A percentile compares a stretch with the other conserved stretches of the same genome.
phyloP scores from a whole-genome alignment of 768 basidiomycete species.

The Ephemerocybe angulata region DNA sequence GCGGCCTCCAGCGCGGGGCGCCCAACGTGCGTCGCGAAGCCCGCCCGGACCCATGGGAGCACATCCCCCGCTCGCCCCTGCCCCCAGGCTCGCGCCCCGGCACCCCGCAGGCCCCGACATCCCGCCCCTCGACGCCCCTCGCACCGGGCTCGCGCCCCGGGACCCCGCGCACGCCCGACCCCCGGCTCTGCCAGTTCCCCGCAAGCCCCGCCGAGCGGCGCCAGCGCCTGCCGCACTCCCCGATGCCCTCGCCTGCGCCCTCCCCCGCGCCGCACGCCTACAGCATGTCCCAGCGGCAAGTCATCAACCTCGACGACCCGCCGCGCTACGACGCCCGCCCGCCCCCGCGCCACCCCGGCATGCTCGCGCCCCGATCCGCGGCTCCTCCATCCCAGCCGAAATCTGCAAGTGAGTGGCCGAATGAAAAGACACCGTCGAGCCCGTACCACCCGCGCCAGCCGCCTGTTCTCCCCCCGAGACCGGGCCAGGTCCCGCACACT shows the following conservation, averaged over 20 bases:
- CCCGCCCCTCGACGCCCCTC: not conserved
- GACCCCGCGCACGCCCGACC: conserved; percentile 4
- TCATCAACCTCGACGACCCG: not conserved
- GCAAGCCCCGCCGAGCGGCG: not conserved
- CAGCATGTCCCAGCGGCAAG: not conserved
- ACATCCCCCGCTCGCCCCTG: not conserved
- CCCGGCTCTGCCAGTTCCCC: conserved; percentile 5
- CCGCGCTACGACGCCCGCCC: not conserved
- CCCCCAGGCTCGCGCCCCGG: not conserved
- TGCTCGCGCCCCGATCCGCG: not conserved
- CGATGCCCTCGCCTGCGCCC: not conserved
- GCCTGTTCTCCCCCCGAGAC: not conserved
- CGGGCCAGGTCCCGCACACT: conserved; percentile 7
- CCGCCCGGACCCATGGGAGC: not conserved
- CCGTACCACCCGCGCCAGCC: conserved; percentile 2
- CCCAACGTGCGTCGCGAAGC: no score
- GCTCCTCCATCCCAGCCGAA: not conserved
- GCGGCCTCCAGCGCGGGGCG: no score
- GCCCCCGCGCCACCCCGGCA: not conserved
- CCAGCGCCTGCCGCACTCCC: not conserved
- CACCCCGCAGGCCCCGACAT: not conserved
- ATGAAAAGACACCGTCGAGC: conserved; percentile 10
- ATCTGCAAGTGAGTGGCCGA: conserved; percentile 9
- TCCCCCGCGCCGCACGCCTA: not conserved
- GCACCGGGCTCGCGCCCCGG: not conserved